A percentile compares a stretch with the other conserved stretches of the same genome.
These are phyloP conservation scores for Crithidia fasciculata DNA, from an alignment of 208 protist species.

Conservation along the genomic window DNA sequence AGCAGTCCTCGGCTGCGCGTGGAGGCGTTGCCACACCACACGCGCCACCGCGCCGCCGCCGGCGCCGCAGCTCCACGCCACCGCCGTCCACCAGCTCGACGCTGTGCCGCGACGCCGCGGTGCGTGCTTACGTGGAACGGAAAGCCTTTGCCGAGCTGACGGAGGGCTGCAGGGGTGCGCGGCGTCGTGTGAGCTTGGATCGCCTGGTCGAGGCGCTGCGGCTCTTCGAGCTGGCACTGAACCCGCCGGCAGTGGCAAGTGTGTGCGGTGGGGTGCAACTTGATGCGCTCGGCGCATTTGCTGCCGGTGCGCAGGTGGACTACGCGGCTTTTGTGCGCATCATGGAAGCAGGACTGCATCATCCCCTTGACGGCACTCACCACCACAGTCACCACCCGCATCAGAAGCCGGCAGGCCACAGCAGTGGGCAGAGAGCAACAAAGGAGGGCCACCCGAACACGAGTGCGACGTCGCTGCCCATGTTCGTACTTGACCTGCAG, in stretches of 20 bases:
- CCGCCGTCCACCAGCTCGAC: background rate
- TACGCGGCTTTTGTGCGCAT: conserved; percentile 22
- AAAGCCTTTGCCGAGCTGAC: conserved; percentile 31
- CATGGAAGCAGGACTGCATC: conserved; percentile 20
- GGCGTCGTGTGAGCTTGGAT: background rate
- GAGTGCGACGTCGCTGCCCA: background rate
- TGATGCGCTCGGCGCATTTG: background rate
- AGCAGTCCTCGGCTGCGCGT: background rate
- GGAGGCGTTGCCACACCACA: background rate
- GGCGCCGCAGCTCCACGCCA: background rate
- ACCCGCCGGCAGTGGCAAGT: conserved; percentile 14
- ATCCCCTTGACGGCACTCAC: background rate
- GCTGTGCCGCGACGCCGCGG: background rate
- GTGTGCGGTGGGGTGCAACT: conserved; percentile 18
- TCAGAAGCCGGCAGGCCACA: no score
- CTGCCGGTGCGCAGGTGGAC: conserved; percentile 13
- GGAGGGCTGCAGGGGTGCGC: background rate
- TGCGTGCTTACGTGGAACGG: conserved; percentile 23
- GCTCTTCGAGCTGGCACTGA: conserved; percentile 23
- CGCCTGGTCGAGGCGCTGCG: conserved; percentile 20
- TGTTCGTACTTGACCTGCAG: conserved; percentile 1
- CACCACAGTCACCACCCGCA: no score
- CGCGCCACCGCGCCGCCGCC: background rate
- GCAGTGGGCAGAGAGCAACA: background rate
- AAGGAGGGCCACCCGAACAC: background rate